Percentiles rank a stretch among this genome's conserved stretches.
Evolutionary conservation across 176 grass and related monocot species (phyloP).

Genomic region (Panicum miliaceum): DNA sequence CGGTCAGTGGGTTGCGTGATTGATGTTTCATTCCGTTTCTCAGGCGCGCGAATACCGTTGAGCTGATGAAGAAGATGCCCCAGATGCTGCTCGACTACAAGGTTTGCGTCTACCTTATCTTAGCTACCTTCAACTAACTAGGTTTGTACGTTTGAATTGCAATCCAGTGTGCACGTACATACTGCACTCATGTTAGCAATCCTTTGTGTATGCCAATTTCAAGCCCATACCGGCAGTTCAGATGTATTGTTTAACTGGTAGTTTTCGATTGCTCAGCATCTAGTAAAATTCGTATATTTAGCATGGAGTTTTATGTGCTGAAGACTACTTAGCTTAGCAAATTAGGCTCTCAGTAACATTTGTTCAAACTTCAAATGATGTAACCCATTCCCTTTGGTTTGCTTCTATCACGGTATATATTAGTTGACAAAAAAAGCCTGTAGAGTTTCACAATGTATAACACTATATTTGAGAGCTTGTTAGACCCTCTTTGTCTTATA

Average conservation of each 20-base stretch:
- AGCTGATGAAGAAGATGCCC: slow-evolving; percentile 79
- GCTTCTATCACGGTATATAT: slow-evolving; percentile 21
- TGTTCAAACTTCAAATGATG: neutral
- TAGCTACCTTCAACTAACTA: neutral
- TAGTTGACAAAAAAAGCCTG: neutral
- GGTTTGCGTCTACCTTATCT: slow-evolving; percentile 44
- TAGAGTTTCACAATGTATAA: neutral
- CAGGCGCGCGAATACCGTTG: slow-evolving; percentile 58
- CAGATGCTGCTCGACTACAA: slow-evolving; percentile 83
- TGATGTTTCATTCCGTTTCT: neutral
- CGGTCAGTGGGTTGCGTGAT: neutral
- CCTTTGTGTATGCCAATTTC: neutral
- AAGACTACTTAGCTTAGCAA: neutral
- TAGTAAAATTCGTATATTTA: neutral
- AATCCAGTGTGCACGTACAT: neutral
- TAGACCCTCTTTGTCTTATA: neutral
- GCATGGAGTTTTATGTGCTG: neutral
- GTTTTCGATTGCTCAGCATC: neutral
- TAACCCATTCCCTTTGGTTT: neutral
- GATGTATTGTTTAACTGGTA: neutral
- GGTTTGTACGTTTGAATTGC: neutral
- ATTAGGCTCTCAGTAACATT: neutral
- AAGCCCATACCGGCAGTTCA: neutral
- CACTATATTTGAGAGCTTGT: neutral
- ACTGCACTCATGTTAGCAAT: neutral